Percentiles rank a stretch among this genome's conserved stretches.
These are phyloP conservation scores for Claviceps sp. DNA, from an alignment of 2,329 filamentous ascomycete genomes.

Conservation along the genomic window DNA sequence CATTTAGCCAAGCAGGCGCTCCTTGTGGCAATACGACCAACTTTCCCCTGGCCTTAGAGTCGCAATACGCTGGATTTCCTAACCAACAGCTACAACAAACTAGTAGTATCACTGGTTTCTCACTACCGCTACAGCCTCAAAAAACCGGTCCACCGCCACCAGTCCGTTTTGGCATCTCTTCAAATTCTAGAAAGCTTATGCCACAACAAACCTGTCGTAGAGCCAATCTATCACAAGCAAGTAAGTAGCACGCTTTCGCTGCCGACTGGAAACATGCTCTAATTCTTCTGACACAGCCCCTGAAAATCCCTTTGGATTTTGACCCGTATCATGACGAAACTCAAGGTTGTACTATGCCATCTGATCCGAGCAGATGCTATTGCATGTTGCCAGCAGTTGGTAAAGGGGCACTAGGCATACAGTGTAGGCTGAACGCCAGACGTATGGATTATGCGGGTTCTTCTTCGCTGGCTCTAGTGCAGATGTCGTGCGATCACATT, in stretches of 20 bases:
- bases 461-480: not conserved
- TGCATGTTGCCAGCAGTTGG: not conserved
- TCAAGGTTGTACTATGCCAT: not conserved
- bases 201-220: conserved; percentile 79
- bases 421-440: not conserved
- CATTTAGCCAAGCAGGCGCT: conserved; percentile 33
- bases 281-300: conserved; percentile 24
- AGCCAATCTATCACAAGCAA: conserved; percentile 87
- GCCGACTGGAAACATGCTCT: not conserved
- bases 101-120: conserved; percentile 37
- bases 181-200: conserved; percentile 59
- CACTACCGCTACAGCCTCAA: conserved; percentile 32
- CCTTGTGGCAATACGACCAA: conserved; percentile 37
- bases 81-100: conserved; percentile 35
- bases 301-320: conserved; percentile 42
- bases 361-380: not conserved
- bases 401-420: not conserved
- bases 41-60: conserved; percentile 47
- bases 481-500: not conserved
- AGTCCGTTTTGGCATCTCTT: conserved; percentile 72
- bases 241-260: conserved; percentile 42
- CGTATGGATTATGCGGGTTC: not conserved
- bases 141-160: conserved; percentile 60
- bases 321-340: conserved; percentile 1
- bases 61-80: conserved; percentile 42